Conservation (phyloP, 2,329 filamentous ascomycete genomes). For the Botrytis tulipae region DNA sequence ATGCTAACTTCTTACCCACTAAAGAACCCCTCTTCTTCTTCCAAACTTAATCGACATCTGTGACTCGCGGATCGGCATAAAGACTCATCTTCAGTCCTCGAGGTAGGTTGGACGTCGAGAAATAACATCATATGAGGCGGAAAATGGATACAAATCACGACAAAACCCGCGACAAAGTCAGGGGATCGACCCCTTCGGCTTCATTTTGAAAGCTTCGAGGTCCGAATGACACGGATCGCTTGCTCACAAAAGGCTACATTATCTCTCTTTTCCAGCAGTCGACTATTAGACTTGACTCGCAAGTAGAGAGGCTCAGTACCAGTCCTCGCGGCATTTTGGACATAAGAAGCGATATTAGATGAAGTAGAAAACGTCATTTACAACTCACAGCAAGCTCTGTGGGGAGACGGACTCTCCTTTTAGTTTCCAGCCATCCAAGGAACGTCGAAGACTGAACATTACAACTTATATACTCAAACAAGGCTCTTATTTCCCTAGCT, state of each 20-base stretch:
- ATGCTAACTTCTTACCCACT: background rate
- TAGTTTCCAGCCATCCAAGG: background rate
- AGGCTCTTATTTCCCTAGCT: background rate
- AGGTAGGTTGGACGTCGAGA: rapidly evolving
- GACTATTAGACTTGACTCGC: background rate
- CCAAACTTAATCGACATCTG: background rate
- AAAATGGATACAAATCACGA: background rate
- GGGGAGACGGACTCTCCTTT: rapidly evolving
- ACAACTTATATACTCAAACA: background rate
- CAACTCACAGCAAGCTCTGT: background rate
- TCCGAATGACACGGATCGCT: background rate
- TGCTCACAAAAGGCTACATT: background rate
- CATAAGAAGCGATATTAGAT: background rate
- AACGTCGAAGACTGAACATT: background rate
- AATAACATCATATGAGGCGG: background rate
- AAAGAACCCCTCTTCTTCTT: background rate
- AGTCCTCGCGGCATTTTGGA: rapidly evolving
- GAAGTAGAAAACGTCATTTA: rapidly evolving
- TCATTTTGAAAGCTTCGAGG: background rate
- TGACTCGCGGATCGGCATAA: background rate
- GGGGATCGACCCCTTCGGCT: background rate
- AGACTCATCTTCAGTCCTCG: background rate
- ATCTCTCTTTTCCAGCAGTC: background rate
- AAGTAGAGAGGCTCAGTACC: background rate
- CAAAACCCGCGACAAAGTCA: background rate